These are phyloP conservation scores for Mycosarcoma maydis DNA, from an alignment of 1,284 basidiomycete genomes.

Conservation along the genomic window DNA sequence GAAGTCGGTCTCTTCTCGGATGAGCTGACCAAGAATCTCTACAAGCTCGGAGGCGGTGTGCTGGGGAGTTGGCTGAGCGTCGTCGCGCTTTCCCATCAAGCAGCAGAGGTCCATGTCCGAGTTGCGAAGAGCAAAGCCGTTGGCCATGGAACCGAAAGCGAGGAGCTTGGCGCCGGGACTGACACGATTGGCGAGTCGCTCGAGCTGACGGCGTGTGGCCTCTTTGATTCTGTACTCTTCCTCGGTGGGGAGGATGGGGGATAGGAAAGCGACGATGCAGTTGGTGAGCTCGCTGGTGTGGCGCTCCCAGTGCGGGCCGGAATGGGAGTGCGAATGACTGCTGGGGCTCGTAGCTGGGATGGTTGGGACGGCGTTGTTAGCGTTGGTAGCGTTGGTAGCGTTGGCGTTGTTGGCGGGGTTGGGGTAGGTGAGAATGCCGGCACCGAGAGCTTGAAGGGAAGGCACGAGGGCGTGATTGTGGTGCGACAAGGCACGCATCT, in stretches of 20 bases:
- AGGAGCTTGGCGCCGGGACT: constrained; percentile 89
- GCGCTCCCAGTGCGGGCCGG: constrained; percentile 53
- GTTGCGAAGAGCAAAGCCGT: constrained; percentile 91
- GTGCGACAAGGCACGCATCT: constrained; percentile 37
- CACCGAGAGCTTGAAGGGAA: constrained; percentile 16
- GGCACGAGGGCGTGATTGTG: constrained; percentile 25
- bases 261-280: constrained; percentile 63
- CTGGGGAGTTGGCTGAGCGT: constrained; percentile 31
- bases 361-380: constrained; percentile 9
- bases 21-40: constrained; percentile 88
- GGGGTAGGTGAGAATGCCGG: constrained; percentile 7
- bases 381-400: no score
- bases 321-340: constrained; percentile 13
- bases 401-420: constrained; percentile 17
- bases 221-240: constrained; percentile 75
- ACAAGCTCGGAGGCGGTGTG: constrained; percentile 82
- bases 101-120: constrained; percentile 99
- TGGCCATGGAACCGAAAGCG: constrained; percentile 89
- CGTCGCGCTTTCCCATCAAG: constrained; percentile 72
- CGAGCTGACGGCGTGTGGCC: constrained; percentile 90
- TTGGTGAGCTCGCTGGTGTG: constrained; percentile 62
- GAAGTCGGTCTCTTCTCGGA: constrained; percentile 96
- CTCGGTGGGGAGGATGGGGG: constrained; percentile 64
- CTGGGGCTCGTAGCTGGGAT: constrained; percentile 22
- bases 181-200: constrained; percentile 91